Evolutionary conservation across 2,329 filamentous ascomycete genomes (phyloP).

Genomic region (Fusarium ramigenum): DNA sequence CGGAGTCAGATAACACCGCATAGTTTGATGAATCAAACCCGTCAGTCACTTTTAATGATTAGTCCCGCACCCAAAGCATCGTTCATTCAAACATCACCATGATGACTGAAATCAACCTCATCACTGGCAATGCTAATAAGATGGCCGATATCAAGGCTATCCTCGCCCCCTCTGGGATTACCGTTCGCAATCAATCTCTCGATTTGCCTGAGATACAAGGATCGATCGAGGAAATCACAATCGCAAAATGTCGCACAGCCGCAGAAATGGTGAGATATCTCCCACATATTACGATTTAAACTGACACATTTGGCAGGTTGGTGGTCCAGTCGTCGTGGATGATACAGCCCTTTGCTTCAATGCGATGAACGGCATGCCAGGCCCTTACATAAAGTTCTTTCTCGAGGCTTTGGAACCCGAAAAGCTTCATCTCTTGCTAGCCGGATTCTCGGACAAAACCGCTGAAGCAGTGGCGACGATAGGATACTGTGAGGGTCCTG

Average conservation of each 20-base stretch:
- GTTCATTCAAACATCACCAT: too few relatives aligned
- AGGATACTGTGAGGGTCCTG: not conserved
- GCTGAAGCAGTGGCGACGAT: not conserved
- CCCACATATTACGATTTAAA: fast-evolving
- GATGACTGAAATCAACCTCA: not conserved
- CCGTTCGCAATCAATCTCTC: not conserved
- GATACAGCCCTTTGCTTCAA: not conserved
- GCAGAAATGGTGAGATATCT: not conserved
- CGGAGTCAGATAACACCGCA: not conserved
- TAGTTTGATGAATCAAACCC: not conserved
- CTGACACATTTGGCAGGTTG: not conserved
- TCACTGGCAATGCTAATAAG: not conserved
- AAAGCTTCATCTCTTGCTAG: not conserved
- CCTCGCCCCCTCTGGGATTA: not conserved
- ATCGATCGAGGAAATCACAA: not conserved
- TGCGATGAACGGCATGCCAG: not conserved
- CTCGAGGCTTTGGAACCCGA: not conserved
- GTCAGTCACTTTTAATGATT: not conserved
- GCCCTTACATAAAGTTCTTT: not conserved
- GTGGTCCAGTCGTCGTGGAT: not conserved
- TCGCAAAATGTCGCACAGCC: not conserved
- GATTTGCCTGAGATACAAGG: not conserved
- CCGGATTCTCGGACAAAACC: not conserved
- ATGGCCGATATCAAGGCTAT: not conserved
- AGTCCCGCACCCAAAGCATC: not conserved